A percentile compares a stretch with the other conserved stretches of the same genome.
phyloP scores from a whole-genome alignment of 768 basidiomycete genomes.

The Mycena polygramma region DNA sequence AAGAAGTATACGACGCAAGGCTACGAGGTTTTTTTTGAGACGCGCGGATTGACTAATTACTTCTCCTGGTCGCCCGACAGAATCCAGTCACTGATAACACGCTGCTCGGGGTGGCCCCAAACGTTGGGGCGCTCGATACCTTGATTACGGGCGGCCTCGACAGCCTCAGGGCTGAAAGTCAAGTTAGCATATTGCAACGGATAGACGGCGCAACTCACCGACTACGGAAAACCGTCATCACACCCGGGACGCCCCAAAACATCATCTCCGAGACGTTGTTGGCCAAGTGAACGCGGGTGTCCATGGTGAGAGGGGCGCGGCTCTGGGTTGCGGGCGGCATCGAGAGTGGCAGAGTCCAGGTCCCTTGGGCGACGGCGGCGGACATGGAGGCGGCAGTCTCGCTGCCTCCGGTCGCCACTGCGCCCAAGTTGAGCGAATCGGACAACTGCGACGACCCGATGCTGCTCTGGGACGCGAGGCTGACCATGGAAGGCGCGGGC shows the following conservation, averaged over 20 bases:
- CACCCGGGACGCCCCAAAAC: not conserved
- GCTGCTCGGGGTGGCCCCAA: not conserved
- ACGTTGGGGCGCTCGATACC: slow-evolving; percentile 1
- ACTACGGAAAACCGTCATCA: not conserved
- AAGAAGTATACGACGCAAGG: no score
- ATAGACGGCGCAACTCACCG: not conserved
- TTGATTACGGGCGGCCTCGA: not conserved
- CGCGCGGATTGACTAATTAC: not conserved
- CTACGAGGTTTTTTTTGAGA: no score
- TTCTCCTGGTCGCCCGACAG: not conserved
- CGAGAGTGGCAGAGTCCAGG: no score
- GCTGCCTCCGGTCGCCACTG: no score
- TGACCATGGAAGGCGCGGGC: not conserved
- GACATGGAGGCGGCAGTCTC: no score
- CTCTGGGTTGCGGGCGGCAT: no score
- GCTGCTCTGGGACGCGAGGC: no score
- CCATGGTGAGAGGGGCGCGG: no score
- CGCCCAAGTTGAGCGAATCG: no score
- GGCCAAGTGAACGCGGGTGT: not conserved
- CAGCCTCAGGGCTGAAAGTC: not conserved
- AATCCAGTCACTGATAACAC: not conserved
- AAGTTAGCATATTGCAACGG: not conserved
- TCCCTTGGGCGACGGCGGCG: no score
- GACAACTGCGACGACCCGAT: no score
- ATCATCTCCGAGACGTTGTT: not conserved